These are phyloP conservation scores for Forsythia viridissima DNA, from an alignment of 257 asterid genomes.

Conservation along the genomic window DNA sequence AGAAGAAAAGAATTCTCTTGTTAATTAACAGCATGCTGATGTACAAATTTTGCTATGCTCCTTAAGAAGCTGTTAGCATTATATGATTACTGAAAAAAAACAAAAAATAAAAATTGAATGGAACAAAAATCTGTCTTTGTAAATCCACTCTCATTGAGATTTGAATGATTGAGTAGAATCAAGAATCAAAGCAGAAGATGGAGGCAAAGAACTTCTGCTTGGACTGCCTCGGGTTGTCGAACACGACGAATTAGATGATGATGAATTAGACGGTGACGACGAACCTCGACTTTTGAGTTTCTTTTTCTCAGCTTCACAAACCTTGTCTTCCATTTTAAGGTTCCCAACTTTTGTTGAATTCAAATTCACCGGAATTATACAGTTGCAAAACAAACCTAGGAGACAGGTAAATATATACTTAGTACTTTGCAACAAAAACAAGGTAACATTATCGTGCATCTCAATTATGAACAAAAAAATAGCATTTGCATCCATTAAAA, in stretches of 20 bases:
- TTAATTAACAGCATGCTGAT: conserved; percentile 22
- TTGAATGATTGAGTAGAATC: conserved; percentile 30
- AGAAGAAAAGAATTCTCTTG: neutral
- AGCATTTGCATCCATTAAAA: neutral
- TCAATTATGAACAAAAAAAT: neutral
- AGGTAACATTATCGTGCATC: neutral
- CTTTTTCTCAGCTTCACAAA: conserved; percentile 52
- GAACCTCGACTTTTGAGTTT: conserved; percentile 46
- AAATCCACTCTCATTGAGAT: conserved; percentile 16
- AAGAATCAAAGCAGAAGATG: conserved; percentile 33
- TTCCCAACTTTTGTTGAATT: conserved; percentile 61
- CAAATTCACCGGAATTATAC: conserved; percentile 69
- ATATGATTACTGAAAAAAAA: conserved; percentile 19
- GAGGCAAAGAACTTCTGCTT: conserved; percentile 35
- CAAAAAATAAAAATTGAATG: neutral
- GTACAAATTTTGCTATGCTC: conserved; percentile 33
- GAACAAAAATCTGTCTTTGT: conserved; percentile 9
- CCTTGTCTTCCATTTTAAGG: conserved; percentile 58
- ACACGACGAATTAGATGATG: conserved; percentile 32
- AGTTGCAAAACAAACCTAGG: conserved; percentile 70
- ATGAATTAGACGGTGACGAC: conserved; percentile 39
- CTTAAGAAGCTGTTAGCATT: conserved; percentile 20
- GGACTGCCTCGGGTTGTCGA: conserved; percentile 27
- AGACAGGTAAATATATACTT: neutral
- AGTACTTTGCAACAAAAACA: neutral